Evolutionary conservation across 1,139 yeast genomes (phyloP).

Genomic region (Suhomyces kunorum): DNA sequence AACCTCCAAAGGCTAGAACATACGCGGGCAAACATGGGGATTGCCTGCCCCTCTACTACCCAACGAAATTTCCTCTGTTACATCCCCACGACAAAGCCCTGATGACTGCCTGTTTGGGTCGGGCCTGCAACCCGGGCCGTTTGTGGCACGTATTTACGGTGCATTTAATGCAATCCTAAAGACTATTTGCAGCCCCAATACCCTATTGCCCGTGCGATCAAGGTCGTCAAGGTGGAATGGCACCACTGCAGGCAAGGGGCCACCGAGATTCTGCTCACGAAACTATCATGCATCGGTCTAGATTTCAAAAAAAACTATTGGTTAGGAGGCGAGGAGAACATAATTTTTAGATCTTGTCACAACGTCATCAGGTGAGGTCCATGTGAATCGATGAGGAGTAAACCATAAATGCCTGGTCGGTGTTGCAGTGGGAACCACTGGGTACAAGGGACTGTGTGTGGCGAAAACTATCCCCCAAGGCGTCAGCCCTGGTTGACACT

Average conservation of each 20-base stretch:
- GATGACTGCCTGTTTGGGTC: background rate
- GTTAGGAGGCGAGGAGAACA: slow-evolving; percentile 1
- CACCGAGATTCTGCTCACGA: background rate
- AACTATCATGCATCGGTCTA: slow-evolving; percentile 2
- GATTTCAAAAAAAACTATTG: slow-evolving; percentile 3
- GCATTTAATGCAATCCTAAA: slow-evolving; percentile 1
- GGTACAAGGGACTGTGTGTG: too few relatives aligned
- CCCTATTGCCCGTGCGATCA: background rate
- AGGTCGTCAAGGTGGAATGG: slow-evolving; percentile 4
- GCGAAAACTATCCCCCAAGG: too few relatives aligned
- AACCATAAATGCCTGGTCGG: too few relatives aligned
- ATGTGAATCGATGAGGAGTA: slow-evolving; percentile 1
- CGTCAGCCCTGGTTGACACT: too few relatives aligned
- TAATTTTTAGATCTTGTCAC: slow-evolving; percentile 2
- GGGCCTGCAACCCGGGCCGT: background rate
- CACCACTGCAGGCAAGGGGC: slow-evolving; percentile 5
- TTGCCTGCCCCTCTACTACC: background rate
- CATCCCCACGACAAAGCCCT: background rate
- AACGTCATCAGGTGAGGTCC: slow-evolving; percentile 5
- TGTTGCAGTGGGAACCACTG: too few relatives aligned
- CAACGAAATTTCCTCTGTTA: background rate
- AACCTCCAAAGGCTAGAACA: background rate
- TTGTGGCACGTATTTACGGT: slow-evolving; percentile 3
- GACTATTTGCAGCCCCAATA: background rate
- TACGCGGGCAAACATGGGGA: background rate